These are phyloP conservation scores for Epicoccum sorghinum DNA, from an alignment of 2,329 filamentous ascomycete genomes.

Conservation along the genomic window DNA sequence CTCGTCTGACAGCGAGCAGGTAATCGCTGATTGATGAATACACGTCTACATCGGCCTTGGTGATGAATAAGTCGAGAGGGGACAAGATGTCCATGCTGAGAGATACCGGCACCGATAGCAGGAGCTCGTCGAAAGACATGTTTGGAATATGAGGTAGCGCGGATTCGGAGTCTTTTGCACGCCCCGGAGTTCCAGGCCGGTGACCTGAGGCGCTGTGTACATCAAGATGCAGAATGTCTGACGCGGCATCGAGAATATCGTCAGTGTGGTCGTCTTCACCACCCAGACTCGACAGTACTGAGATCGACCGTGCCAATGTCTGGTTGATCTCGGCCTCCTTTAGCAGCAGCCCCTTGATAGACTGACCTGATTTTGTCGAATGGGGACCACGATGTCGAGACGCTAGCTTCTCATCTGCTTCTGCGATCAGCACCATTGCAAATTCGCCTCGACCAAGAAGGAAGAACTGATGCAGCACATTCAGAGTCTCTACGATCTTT, in stretches of 20 bases:
- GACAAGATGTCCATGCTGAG: slow-evolving; percentile 76
- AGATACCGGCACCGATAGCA: slow-evolving; percentile 77
- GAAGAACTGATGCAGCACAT: slow-evolving; percentile 83
- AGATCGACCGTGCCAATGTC: slow-evolving; percentile 78
- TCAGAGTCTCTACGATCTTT: slow-evolving; percentile 77
- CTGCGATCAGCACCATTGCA: slow-evolving; percentile 80
- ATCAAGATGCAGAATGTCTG: slow-evolving; percentile 73
- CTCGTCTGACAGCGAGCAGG: slow-evolving; percentile 81
- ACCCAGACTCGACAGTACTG: slow-evolving; percentile 76
- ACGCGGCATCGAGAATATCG: slow-evolving; percentile 81
- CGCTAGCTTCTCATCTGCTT: slow-evolving; percentile 81
- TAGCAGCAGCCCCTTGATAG: slow-evolving; percentile 68
- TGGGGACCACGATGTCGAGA: slow-evolving; percentile 66
- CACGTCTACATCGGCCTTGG: slow-evolving; percentile 72
- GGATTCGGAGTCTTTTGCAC: slow-evolving; percentile 40
- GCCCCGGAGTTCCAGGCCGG: slow-evolving; percentile 50
- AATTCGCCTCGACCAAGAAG: slow-evolving; percentile 90
- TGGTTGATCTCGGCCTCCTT: slow-evolving; percentile 87
- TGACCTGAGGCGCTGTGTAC: slow-evolving; percentile 56
- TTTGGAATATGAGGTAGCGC: slow-evolving; percentile 47
- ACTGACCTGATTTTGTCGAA: slow-evolving; percentile 52
- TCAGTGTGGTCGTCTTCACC: slow-evolving; percentile 76
- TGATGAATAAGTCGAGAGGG: slow-evolving; percentile 86
- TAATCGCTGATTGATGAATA: slow-evolving; percentile 91
- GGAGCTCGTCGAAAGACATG: slow-evolving; percentile 74